Base-by-base conservation (phyloP, 805 yeast genomes). In the Kodamaea nitidulidarum region DNA sequence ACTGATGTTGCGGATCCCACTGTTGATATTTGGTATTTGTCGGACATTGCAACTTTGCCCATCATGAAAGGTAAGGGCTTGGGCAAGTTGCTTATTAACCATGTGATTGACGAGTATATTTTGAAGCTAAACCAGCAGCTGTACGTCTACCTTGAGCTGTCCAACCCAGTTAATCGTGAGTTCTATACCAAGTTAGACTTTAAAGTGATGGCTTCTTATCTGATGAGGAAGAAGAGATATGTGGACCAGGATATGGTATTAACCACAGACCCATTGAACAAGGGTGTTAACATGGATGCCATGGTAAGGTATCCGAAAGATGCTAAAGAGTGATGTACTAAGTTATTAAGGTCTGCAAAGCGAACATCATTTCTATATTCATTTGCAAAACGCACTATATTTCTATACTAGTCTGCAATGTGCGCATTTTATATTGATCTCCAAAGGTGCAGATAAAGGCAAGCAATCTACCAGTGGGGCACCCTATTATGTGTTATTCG, bases 51-150 rank as follows among this genome's bases (percentile, higher is more conserved):
- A 30, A 76, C 79, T 16, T 61, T 74, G 32, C 80, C 81, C 6
- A 55, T 67, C 29, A 78, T 78, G 60, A 63, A 79, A 51, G 83
- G 84, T 38, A 74, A 73, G 50, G 81, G 82, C 15, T 65, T 75
- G 47, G 80, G 80, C 25, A 65, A 76, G 51, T 59, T 67, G 43
- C 60, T 78, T 43, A 60, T 78, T 36, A 73, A 76, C 44, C 67
- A 65, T 52, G 76, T 73, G 38, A 63, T 75, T 39, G 70, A 72
- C 30, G 63, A 71, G 43, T 75, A 60, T 51, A 61, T 73, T 43
- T 65, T 60, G 35, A 53, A 54, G 35, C 43, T 43, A 5, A 40
- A 35, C 7, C 50, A 51, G 12, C 46, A 43, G 18, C 39, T 54
- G 12, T 63, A 60, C 56, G 54, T 58, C 41, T 78, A 78, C 54